phyloP scores from a whole-genome alignment of 371 early-diverging fungal species.

The Sporodiniella umbellata region DNA sequence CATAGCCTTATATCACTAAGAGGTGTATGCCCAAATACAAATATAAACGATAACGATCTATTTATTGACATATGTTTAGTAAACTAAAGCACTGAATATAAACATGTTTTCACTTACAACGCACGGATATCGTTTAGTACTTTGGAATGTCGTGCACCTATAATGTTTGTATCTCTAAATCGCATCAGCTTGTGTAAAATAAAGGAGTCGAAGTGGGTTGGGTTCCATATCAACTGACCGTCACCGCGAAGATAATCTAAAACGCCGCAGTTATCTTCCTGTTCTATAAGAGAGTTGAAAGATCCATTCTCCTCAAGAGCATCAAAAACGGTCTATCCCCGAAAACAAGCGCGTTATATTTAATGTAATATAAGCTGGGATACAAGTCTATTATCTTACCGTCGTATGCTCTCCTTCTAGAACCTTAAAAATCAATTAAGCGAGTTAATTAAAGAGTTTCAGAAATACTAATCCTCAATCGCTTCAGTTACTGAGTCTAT shows the following conservation, averaged over 20 bases:
- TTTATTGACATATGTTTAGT: not conserved
- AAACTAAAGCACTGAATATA: not conserved
- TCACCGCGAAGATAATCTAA: constrained; percentile 1
- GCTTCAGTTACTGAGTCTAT: not conserved
- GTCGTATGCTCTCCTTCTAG: not conserved
- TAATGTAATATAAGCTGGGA: not conserved
- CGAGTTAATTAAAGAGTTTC: too few relatives aligned
- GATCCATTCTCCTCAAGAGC: not conserved
- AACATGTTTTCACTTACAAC: constrained; percentile 4
- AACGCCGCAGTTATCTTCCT: not conserved
- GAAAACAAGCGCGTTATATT: not conserved
- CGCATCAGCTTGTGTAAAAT: constrained; percentile 1
- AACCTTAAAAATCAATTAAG: not conserved
- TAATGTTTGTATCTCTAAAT: not conserved
- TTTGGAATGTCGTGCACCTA: not conserved
- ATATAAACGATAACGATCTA: constrained; percentile 1
- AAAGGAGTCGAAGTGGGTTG: not conserved
- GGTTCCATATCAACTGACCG: not conserved
- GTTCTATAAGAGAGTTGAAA: not conserved
- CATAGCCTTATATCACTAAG: not conserved
- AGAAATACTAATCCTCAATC: not conserved
- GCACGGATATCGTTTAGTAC: constrained; percentile 1
- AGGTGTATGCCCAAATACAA: constrained; percentile 2
- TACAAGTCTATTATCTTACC: constrained; percentile 1
- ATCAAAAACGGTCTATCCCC: not conserved